phyloP scores from a whole-genome alignment of 2,329 filamentous ascomycete species.

The Colletotrichum liaoningense region DNA sequence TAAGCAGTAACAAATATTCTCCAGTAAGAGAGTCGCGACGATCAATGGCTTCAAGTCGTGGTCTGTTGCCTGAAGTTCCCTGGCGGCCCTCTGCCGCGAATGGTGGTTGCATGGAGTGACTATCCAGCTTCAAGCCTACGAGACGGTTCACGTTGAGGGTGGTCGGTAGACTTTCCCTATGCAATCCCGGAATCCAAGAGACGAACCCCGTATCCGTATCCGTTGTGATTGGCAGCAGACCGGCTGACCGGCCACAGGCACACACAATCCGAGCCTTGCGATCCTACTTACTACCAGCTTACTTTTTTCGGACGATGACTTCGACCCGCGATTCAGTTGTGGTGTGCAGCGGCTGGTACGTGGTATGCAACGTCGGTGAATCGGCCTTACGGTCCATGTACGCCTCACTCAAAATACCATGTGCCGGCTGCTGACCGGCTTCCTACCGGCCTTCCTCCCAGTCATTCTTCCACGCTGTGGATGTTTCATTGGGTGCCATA shows the following conservation, averaged over 20 bases:
- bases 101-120: background rate
- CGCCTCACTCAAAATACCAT: background rate
- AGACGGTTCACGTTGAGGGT: background rate
- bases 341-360: background rate
- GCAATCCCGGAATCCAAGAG: conserved; percentile 7
- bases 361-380: background rate
- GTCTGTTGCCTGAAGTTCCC: background rate
- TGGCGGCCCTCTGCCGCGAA: background rate
- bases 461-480: background rate
- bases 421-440: background rate
- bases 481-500: conserved; percentile 2
- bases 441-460: background rate
- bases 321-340: conserved; percentile 1
- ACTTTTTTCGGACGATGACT: conserved; percentile 3
- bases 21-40: background rate
- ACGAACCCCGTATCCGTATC: conserved; percentile 36
- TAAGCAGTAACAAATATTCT: background rate
- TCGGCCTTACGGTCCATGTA: background rate
- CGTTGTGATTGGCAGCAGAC: background rate
- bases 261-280: background rate
- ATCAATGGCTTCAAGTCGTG: background rate
- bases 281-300: background rate
- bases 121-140: background rate
- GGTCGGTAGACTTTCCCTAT: conserved; percentile 10
- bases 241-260: background rate